Conservation (phyloP, 805 yeast species). For the Kregervanrija pseudodelftensis region DNA sequence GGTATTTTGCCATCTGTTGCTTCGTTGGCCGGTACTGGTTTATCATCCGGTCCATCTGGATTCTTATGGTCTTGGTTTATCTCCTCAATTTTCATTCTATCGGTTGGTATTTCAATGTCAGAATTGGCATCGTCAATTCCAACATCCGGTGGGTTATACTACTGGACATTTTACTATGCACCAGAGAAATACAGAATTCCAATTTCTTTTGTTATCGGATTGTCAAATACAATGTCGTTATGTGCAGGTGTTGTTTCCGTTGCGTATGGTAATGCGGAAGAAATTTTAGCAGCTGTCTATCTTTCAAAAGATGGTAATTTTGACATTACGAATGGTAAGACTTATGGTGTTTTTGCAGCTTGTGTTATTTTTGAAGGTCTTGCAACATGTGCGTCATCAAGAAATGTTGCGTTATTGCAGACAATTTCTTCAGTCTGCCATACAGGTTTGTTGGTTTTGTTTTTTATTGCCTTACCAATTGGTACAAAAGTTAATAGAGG, state of each 20-base stretch:
- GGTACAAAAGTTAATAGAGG: slow-evolving; percentile 27
- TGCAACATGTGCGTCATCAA: slow-evolving; percentile 33
- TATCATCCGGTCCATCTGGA: slow-evolving; percentile 58
- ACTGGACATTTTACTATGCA: slow-evolving; percentile 39
- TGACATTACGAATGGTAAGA: slow-evolving; percentile 30
- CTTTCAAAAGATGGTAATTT: slow-evolving; percentile 34
- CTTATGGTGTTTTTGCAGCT: slow-evolving; percentile 40
- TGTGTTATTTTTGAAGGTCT: slow-evolving; percentile 31
- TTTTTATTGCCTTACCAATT: slow-evolving; percentile 40
- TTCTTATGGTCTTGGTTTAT: slow-evolving; percentile 65
- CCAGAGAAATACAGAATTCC: slow-evolving; percentile 32
- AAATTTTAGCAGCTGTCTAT: slow-evolving; percentile 36
- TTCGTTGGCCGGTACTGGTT: slow-evolving; percentile 44
- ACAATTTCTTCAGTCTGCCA: slow-evolving; percentile 33
- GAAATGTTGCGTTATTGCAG: slow-evolving; percentile 34
- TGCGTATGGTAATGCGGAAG: slow-evolving; percentile 39
- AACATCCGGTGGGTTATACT: slow-evolving; percentile 57
- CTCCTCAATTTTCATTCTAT: slow-evolving; percentile 42
- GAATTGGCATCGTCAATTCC: slow-evolving; percentile 57
- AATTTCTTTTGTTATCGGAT: slow-evolving; percentile 35
- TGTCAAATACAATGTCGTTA: slow-evolving; percentile 35
- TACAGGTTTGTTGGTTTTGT: slow-evolving; percentile 29
- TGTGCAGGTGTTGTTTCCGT: slow-evolving; percentile 35
- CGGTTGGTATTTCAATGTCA: slow-evolving; percentile 52
- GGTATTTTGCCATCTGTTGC: slow-evolving; percentile 62